Conservation (phyloP, 2,329 filamentous ascomycete genomes). For the Talaromyces sp. region DNA sequence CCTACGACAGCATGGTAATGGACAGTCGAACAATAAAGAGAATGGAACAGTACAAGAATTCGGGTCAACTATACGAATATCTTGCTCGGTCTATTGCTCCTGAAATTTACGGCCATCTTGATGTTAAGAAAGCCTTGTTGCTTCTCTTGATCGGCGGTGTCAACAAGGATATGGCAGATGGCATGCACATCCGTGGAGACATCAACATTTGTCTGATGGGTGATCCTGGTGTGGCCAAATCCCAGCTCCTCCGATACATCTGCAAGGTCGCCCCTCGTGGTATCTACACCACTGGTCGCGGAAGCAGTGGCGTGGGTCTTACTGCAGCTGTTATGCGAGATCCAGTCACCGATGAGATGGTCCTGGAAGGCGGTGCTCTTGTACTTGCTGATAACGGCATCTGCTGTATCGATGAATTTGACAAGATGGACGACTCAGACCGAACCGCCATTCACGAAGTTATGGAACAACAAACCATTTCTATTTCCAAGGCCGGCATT, state of each 20-base stretch:
- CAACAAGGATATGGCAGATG: slow-evolving; percentile 92
- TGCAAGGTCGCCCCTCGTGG: slow-evolving; percentile 94
- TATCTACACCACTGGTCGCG: slow-evolving; percentile 76
- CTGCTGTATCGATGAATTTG: slow-evolving; percentile 44
- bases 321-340: slow-evolving; percentile 77
- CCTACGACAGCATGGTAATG: slow-evolving; percentile 85
- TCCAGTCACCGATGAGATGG: slow-evolving; percentile 72
- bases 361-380: slow-evolving; percentile 72
- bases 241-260: slow-evolving; percentile 96
- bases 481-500: slow-evolving; percentile 85
- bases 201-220: slow-evolving; percentile 99
- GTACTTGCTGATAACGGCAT: slow-evolving; percentile 77
- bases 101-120: slow-evolving; percentile 92
- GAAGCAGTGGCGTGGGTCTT: slow-evolving; percentile 74
- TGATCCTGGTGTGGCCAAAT: slow-evolving; percentile 99
- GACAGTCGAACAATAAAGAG: slow-evolving; percentile 73
- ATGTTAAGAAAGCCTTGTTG: slow-evolving; percentile 97
- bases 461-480: slow-evolving; percentile 84
- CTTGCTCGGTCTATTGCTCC: slow-evolving; percentile 93
- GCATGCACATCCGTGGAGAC: slow-evolving; percentile 97
- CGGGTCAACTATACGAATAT: slow-evolving; percentile 91
- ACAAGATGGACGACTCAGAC: slow-evolving; percentile 77
- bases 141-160: slow-evolving; percentile 93
- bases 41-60: slow-evolving; percentile 78
- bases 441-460: slow-evolving; percentile 80